Evolutionary conservation across 495 filamentous ascomycete genomes (phyloP).

Genomic region (Patellaria atrata): DNA sequence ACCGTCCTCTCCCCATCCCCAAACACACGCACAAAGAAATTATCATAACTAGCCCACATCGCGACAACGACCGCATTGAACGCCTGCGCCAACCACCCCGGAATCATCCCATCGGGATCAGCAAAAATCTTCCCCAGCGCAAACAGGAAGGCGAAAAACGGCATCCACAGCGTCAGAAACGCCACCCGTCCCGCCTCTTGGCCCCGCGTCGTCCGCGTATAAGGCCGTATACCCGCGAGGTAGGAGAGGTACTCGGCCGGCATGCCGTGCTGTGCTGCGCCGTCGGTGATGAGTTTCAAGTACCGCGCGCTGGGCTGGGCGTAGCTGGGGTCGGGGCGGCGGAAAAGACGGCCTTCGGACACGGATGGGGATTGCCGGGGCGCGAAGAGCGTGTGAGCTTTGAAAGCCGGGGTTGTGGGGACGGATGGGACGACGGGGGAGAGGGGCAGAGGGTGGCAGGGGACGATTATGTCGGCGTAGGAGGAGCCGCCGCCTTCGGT

Average conservation of each 20-base stretch:
- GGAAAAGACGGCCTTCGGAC: slow-evolving; percentile 22
- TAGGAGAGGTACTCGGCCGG: slow-evolving; percentile 61
- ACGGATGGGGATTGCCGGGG: slow-evolving; percentile 23
- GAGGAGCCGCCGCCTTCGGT: slow-evolving; percentile 76
- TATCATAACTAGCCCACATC: slow-evolving; percentile 68
- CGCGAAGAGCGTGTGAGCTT: slow-evolving; percentile 44
- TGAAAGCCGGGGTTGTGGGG: slow-evolving; percentile 31
- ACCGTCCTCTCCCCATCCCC: slow-evolving; percentile 79
- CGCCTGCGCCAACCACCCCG: slow-evolving; percentile 46
- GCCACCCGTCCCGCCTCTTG: slow-evolving; percentile 52
- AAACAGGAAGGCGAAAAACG: slow-evolving; percentile 39
- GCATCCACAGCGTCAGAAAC: slow-evolving; percentile 46
- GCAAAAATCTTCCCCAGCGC: slow-evolving; percentile 33
- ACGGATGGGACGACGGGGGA: slow-evolving; percentile 17
- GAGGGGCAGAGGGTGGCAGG: slow-evolving; percentile 47
- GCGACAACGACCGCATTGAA: slow-evolving; percentile 34
- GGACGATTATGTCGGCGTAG: slow-evolving; percentile 71
- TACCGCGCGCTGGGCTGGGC: slow-evolving; percentile 78
- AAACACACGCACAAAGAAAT: slow-evolving; percentile 48
- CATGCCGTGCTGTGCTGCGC: slow-evolving; percentile 62
- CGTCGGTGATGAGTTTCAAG: slow-evolving; percentile 57
- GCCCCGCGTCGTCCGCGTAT: slow-evolving; percentile 46
- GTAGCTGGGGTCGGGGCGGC: slow-evolving; percentile 48
- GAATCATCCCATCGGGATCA: slow-evolving; percentile 49
- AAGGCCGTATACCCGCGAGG: slow-evolving; percentile 49